These are phyloP conservation scores for Dissophora ornata DNA, from an alignment of 192 early-diverging fungal species.

Conservation along the genomic window DNA sequence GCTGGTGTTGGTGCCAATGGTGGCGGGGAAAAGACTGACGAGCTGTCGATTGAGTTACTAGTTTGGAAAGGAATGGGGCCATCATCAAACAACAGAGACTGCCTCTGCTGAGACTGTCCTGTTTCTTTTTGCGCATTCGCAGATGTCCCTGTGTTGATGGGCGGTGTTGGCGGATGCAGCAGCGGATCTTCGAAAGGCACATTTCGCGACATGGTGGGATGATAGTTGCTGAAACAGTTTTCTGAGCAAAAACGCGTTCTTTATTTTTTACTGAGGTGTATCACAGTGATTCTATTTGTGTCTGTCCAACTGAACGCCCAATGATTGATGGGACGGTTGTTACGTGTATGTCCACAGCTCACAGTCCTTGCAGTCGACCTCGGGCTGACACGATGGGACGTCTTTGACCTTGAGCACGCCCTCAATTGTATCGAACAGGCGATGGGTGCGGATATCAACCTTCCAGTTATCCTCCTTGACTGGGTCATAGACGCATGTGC, in stretches of 20 bases:
- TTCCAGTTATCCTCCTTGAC: slow-evolving; percentile 73
- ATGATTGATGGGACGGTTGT: neutral
- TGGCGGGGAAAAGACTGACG: slow-evolving; percentile 28
- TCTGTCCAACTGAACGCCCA: too few relatives aligned
- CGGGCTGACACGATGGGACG: slow-evolving; percentile 60
- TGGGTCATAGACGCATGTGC: slow-evolving; percentile 73
- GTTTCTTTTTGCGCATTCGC: neutral
- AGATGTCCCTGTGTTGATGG: neutral
- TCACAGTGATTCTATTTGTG: too few relatives aligned
- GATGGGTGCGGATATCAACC: slow-evolving; percentile 81
- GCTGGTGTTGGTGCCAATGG: neutral
- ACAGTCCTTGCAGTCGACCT: slow-evolving; percentile 81
- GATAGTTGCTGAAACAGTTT: too few relatives aligned
- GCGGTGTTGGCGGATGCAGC: slow-evolving; percentile 43
- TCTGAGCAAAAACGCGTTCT: too few relatives aligned
- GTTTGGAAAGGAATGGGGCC: slow-evolving; percentile 46
- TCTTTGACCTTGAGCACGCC: slow-evolving; percentile 62
- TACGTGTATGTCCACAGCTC: slow-evolving; percentile 74
- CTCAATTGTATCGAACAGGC: slow-evolving; percentile 83
- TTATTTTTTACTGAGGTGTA: too few relatives aligned
- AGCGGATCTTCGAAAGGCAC: slow-evolving; percentile 49
- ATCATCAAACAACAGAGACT: slow-evolving; percentile 23
- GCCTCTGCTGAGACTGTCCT: neutral
- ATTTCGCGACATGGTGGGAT: slow-evolving; percentile 44
- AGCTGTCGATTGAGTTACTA: neutral